Conservation (phyloP, 2,329 filamentous ascomycete genomes). For the Phaeosphaeria sp. region DNA sequence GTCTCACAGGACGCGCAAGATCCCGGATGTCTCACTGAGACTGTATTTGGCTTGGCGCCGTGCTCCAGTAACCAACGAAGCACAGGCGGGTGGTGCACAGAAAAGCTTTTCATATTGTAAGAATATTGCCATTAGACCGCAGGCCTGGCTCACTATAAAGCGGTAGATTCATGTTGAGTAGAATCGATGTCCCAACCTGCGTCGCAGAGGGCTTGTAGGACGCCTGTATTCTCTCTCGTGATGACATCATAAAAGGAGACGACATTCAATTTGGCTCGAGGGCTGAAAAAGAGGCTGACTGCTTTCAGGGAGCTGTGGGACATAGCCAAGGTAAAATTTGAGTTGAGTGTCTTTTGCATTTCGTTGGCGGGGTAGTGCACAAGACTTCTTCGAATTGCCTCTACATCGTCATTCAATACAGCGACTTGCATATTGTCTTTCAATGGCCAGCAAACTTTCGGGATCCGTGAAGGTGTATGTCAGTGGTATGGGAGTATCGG, state of each 20-base stretch:
- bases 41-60: constrained; percentile 10
- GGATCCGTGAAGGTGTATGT: no score
- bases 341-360: background rate
- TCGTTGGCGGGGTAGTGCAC: background rate
- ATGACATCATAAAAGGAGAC: background rate
- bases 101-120: background rate
- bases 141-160: background rate
- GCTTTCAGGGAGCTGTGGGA: background rate
- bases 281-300: background rate
- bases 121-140: background rate
- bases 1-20: background rate
- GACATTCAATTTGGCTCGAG: background rate
- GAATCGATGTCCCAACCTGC: constrained; percentile 15
- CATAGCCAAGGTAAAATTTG: background rate
- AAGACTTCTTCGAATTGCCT: constrained; percentile 1
- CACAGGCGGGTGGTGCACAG: background rate
- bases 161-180: background rate
- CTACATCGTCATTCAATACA: background rate
- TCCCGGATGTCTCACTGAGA: background rate
- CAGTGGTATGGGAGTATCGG: no score
- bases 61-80: constrained; percentile 12
- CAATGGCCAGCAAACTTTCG: no score
- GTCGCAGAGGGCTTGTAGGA: constrained; percentile 7
- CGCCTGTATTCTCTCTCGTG: constrained; percentile 1
- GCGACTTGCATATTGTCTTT: background rate